These are phyloP conservation scores for Dissophora globulifera DNA, from an alignment of 192 early-diverging fungal species.

Conservation along the genomic window DNA sequence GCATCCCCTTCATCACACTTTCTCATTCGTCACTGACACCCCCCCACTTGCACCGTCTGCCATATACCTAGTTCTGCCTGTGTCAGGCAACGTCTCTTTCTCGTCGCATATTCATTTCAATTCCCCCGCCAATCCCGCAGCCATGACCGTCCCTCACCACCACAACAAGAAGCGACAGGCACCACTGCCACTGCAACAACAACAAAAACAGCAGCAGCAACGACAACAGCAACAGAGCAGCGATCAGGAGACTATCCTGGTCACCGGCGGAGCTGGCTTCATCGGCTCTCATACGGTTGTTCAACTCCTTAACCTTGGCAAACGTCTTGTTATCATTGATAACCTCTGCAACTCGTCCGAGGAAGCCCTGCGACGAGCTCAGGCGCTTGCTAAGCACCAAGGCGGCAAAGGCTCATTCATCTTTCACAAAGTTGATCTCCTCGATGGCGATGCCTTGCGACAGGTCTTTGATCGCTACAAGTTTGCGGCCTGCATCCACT, in stretches of 20 bases:
- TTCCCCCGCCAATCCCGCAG: too few relatives aligned
- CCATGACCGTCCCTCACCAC: not conserved
- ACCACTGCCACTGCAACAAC: too few relatives aligned
- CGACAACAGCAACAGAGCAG: too few relatives aligned
- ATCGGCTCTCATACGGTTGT: conserved; percentile 94
- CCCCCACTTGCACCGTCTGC: too few relatives aligned
- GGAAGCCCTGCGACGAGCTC: conserved; percentile 79
- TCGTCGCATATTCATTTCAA: too few relatives aligned
- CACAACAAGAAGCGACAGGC: too few relatives aligned
- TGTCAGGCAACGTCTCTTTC: too few relatives aligned
- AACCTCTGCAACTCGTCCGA: conserved; percentile 83
- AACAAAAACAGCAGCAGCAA: too few relatives aligned
- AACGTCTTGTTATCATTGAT: conserved; percentile 89
- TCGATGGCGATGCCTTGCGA: conserved; percentile 76
- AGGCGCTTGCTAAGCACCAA: conserved; percentile 69
- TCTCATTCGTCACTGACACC: too few relatives aligned
- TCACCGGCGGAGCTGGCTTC: conserved; percentile 86
- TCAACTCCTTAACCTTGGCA: conserved; percentile 73
- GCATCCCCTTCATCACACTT: too few relatives aligned
- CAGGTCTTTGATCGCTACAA: conserved; percentile 69
- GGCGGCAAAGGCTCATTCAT: conserved; percentile 51
- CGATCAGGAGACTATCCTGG: conserved; percentile 58
- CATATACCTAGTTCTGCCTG: too few relatives aligned
- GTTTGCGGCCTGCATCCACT: conserved; percentile 79
- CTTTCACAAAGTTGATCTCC: conserved; percentile 85